Percentiles rank a stretch among this genome's conserved stretches.
Conservation (phyloP, 2,329 filamentous ascomycete species). For the Diaporthe sp. region DNA sequence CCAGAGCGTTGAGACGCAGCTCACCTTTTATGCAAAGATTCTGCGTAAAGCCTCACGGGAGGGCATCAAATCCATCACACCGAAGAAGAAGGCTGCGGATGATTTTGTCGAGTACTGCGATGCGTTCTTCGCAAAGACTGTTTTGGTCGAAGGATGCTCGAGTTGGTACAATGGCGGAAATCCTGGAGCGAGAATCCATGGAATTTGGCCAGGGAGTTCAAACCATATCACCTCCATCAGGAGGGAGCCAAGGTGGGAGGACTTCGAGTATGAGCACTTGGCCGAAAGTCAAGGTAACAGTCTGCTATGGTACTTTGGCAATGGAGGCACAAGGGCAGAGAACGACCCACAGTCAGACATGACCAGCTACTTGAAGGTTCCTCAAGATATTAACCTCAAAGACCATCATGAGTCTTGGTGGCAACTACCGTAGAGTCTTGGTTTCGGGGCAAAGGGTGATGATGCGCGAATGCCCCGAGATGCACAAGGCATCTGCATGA, state of each 20-base stretch:
- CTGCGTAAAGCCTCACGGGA: constrained; percentile 76
- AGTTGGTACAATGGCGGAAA: constrained; percentile 77
- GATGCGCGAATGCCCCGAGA: not conserved
- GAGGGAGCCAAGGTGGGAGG: constrained; percentile 67
- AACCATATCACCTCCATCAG: constrained; percentile 71
- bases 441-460: not conserved
- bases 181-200: constrained; percentile 74
- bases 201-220: constrained; percentile 78
- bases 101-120: constrained; percentile 73
- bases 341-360: constrained; percentile 67
- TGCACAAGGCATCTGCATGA: too few relatives aligned
- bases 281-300: constrained; percentile 57
- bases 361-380: constrained; percentile 71
- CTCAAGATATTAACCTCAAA: constrained; percentile 69
- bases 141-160: constrained; percentile 73
- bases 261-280: constrained; percentile 64
- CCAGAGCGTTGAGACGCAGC: constrained; percentile 74
- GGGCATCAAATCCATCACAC: constrained; percentile 72
- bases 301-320: constrained; percentile 75
- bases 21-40: constrained; percentile 75
- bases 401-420: constrained; percentile 79
- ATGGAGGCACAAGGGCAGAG: constrained; percentile 74
- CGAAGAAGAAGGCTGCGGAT: constrained; percentile 70
- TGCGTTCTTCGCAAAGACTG: constrained; percentile 66
- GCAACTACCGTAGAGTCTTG: constrained; percentile 52